Conservation (phyloP, 805 yeast species). For the Saccharomycopsis sp. region DNA sequence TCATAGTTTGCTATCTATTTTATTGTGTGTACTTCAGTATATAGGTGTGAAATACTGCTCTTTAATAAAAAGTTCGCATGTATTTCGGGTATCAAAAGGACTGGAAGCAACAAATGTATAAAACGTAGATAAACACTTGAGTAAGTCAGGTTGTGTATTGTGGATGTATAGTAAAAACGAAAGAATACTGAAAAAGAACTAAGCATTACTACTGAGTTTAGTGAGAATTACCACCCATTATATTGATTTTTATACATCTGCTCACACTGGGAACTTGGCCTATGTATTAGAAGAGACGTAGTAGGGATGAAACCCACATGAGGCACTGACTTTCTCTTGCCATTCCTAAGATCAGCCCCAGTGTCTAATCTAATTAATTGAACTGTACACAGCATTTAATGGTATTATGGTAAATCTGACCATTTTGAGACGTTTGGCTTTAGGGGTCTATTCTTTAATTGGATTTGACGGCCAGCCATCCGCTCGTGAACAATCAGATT, state of each 20-base stretch:
- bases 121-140: not conserved
- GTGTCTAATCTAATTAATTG: not conserved
- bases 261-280: not conserved
- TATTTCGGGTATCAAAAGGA: not conserved
- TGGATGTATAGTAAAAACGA: too few relatives aligned
- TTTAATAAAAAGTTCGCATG: not conserved
- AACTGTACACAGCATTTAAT: not conserved
- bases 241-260: not conserved
- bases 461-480: conserved; percentile 1
- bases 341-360: not conserved
- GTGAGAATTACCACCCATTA: not conserved
- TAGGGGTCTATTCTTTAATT: not conserved
- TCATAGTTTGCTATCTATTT: not conserved
- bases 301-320: not conserved
- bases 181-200: too few relatives aligned
- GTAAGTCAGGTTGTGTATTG: too few relatives aligned
- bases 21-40: not conserved
- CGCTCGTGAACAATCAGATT: not conserved
- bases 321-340: not conserved
- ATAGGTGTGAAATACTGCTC: not conserved
- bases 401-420: not conserved
- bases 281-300: not conserved
- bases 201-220: too few relatives aligned
- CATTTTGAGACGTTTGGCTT: not conserved
- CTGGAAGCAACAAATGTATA: not conserved